phyloP scores from a whole-genome alignment of 495 filamentous ascomycete genomes.

The Penicillium cataractarum region DNA sequence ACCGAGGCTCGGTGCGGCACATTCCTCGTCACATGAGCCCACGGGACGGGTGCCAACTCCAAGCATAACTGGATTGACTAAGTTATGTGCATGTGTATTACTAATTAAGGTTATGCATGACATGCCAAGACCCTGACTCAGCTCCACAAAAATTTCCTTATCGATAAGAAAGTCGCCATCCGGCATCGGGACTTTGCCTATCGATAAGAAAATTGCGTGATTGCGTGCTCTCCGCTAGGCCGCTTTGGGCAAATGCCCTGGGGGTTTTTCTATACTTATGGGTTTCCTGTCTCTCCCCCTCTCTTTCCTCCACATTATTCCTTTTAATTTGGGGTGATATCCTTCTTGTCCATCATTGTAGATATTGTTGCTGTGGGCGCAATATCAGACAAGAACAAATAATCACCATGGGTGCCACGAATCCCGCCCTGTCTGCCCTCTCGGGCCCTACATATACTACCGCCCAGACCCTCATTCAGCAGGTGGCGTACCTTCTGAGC shows the following conservation, averaged over 20 bases:
- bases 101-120: neutral
- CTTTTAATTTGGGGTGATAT: slow-evolving; percentile 24
- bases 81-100: neutral
- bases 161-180: slow-evolving; percentile 11
- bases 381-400: slow-evolving; percentile 37
- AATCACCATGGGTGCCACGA: slow-evolving; percentile 42
- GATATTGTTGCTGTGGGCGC: slow-evolving; percentile 29
- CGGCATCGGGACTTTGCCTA: slow-evolving; percentile 12
- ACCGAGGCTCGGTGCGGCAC: slow-evolving; percentile 31
- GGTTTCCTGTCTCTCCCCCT: slow-evolving; percentile 25
- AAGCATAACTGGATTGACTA: neutral
- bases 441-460: slow-evolving; percentile 89
- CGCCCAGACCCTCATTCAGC: slow-evolving; percentile 89
- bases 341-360: slow-evolving; percentile 28
- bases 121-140: slow-evolving; percentile 2
- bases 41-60: no score
- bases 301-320: slow-evolving; percentile 24
- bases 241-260: slow-evolving; percentile 36
- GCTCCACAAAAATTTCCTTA: neutral
- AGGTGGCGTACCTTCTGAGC: slow-evolving; percentile 89
- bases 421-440: slow-evolving; percentile 61
- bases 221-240: slow-evolving; percentile 47
- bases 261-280: slow-evolving; percentile 40
- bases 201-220: slow-evolving; percentile 50
- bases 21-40: slow-evolving; percentile 14